A percentile compares a stretch with the other conserved stretches of the same genome.
Conservation (phyloP, 2,329 filamentous ascomycete genomes). For the Clarireedia monteithiana region DNA sequence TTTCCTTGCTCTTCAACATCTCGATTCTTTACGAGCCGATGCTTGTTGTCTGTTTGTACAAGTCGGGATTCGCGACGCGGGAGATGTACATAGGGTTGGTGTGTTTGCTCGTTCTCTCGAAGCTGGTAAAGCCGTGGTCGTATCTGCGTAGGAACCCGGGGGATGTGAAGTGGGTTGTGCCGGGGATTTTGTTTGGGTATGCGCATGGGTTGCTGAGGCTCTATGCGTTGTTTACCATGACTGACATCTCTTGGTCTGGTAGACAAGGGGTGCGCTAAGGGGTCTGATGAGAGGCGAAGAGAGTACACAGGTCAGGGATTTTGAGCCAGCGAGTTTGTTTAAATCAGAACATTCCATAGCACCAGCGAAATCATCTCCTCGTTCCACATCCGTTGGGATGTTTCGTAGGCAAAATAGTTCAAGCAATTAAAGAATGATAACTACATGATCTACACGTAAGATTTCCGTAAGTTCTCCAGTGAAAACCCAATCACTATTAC, state of each 20-base stretch:
- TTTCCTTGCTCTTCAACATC: constrained; percentile 47
- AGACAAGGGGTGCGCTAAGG: not conserved
- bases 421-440: no score
- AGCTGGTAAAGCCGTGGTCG: not conserved
- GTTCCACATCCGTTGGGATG: no score
- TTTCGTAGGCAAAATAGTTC: no score
- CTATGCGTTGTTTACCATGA: not conserved
- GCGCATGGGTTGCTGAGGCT: not conserved
- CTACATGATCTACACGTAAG: no score
- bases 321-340: no score
- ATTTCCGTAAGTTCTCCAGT: no score
- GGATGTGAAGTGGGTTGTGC: not conserved
- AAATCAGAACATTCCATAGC: no score
- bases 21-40: constrained; percentile 43
- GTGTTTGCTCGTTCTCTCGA: not conserved
- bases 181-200: not conserved
- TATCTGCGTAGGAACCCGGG: not conserved
- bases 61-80: not conserved
- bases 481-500: no score
- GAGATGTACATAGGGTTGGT: not conserved
- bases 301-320: no score
- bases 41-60: constrained; percentile 29
- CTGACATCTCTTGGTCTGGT: not conserved
- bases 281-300: no score
- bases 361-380: no score